Evolutionary conservation across 257 asterid genomes (phyloP).

Genomic region (Vinca minor): DNA sequence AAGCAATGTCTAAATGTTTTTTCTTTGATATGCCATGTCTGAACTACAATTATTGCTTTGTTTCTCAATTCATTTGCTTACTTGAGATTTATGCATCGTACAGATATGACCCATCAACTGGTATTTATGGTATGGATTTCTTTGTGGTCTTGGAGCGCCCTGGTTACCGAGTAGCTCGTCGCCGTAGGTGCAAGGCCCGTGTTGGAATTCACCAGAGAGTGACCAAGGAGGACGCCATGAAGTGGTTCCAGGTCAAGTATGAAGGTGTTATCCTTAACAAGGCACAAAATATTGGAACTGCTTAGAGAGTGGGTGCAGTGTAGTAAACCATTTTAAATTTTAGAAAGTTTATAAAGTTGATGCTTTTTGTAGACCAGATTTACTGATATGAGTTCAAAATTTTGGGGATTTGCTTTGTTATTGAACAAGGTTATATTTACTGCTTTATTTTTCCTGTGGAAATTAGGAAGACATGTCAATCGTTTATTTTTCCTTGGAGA

Average conservation of each 20-base stretch:
- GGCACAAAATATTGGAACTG: constrained; percentile 38
- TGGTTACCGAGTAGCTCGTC: constrained; percentile 71
- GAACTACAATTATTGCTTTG: neutral
- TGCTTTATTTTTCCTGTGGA: no score
- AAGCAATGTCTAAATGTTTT: neutral
- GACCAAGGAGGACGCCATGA: constrained; percentile 71
- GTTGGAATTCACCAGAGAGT: constrained; percentile 81
- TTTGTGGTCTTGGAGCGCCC: constrained; percentile 60
- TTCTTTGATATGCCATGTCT: neutral
- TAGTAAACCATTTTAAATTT: neutral
- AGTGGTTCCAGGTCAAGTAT: constrained; percentile 75
- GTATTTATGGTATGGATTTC: constrained; percentile 84
- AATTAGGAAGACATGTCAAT: no score
- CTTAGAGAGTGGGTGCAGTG: constrained; percentile 5
- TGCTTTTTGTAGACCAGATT: constrained; percentile 14
- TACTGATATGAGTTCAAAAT: constrained; percentile 3
- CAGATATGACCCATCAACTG: constrained; percentile 80
- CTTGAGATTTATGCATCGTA: neutral
- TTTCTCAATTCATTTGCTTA: neutral
- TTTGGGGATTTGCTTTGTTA: constrained; percentile 9
- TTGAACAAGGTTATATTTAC: neutral
- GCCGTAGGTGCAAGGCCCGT: constrained; percentile 71
- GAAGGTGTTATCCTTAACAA: constrained; percentile 81
- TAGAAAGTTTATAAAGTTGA: constrained; percentile 3
- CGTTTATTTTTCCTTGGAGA: no score